phyloP scores from a whole-genome alignment of 202 grass and related monocot species.

The Zizania palustris region DNA sequence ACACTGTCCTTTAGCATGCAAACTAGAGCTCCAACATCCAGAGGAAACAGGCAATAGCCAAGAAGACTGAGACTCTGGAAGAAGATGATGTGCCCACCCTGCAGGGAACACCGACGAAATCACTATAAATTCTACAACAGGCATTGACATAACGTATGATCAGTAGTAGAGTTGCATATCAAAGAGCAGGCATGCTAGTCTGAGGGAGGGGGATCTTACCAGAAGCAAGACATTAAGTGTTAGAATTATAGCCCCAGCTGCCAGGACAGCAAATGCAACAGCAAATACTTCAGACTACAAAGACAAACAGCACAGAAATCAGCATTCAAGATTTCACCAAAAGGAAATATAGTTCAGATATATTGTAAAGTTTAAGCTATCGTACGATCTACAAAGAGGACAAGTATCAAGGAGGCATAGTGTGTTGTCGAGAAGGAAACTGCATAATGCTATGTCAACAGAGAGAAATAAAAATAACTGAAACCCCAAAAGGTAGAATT shows the following conservation, averaged over 20 bases:
- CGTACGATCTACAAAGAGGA: neutral
- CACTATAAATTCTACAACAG: neutral
- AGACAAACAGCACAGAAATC: constrained; percentile 30
- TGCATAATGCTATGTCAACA: neutral
- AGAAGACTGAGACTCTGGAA: constrained; percentile 99
- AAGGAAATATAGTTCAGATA: neutral
- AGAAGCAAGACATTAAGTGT: constrained; percentile 97
- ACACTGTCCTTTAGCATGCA: constrained; percentile 92
- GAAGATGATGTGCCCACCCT: constrained; percentile 99
- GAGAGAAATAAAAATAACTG: neutral
- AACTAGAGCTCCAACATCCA: constrained; percentile 86
- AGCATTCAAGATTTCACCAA: constrained; percentile 7
- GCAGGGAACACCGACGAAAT: constrained; percentile 12
- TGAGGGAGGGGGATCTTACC: constrained; percentile 47
- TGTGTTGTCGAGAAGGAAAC: neutral
- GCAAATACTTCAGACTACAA: constrained; percentile 99
- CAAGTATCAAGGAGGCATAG: neutral
- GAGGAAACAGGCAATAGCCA: constrained; percentile 91
- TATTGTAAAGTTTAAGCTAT: neutral
- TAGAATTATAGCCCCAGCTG: constrained; percentile 94
- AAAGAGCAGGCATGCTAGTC: neutral
- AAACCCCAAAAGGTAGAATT: no score
- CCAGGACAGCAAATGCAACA: constrained; percentile 95
- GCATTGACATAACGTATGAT: neutral
- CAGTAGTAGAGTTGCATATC: neutral